These are phyloP conservation scores for Paramecium caudatum DNA, from an alignment of 73 alveolate species.

Conservation along the genomic window DNA sequence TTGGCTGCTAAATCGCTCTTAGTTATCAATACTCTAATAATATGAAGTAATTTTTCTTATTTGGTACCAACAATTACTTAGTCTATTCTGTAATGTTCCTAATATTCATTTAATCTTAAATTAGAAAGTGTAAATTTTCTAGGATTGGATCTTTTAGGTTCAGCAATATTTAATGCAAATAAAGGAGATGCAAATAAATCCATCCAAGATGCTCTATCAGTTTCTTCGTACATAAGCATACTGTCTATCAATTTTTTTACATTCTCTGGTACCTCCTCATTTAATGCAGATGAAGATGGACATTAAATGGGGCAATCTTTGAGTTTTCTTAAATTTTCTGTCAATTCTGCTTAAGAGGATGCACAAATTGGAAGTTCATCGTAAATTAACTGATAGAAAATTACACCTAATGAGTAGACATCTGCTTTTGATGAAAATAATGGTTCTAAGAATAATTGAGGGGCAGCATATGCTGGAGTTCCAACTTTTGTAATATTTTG, in stretches of 20 bases:
- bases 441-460: constrained; percentile 56
- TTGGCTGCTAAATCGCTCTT: constrained; percentile 20
- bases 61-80: neutral
- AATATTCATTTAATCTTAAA: neutral
- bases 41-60: neutral
- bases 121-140: neutral
- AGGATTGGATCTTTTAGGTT: constrained; percentile 18
- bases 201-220: neutral
- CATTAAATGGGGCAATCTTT: neutral
- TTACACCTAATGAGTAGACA: constrained; percentile 53
- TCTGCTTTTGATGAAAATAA: constrained; percentile 39
- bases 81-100: neutral
- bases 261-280: neutral
- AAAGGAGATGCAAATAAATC: constrained; percentile 4
- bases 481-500: constrained; percentile 54
- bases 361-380: neutral
- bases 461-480: constrained; percentile 72
- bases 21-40: neutral
- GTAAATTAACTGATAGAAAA: constrained; percentile 36
- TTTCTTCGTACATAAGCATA: neutral
- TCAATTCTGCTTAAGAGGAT: neutral
- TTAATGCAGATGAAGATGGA: neutral
- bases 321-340: neutral
- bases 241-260: neutral
- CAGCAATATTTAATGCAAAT: neutral